A percentile compares a stretch with the other conserved stretches of the same genome.
phyloP scores from a whole-genome alignment of 106 monocot species.

The Dioscorea alata region DNA sequence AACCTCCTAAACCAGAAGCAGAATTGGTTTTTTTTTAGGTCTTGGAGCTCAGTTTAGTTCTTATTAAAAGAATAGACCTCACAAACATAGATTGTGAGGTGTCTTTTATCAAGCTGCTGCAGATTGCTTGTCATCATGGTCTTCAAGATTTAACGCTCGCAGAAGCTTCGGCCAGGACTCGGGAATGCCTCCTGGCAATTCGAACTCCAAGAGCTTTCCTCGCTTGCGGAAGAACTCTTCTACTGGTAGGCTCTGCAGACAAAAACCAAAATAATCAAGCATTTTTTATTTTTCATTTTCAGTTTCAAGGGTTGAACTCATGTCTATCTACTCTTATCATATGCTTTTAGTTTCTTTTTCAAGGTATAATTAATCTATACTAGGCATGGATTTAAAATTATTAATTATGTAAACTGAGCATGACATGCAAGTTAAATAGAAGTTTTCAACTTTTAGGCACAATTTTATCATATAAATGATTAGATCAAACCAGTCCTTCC shows the following conservation, averaged over 20 bases:
- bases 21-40: no score
- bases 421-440: background rate
- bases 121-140: conserved; percentile 41
- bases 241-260: conserved; percentile 48
- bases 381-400: background rate
- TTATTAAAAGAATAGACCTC: no score
- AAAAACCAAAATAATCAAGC: background rate
- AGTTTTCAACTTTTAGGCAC: background rate
- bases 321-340: background rate
- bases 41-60: no score
- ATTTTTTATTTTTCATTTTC: background rate
- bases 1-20: no score
- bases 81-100: no score
- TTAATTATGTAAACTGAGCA: no score
- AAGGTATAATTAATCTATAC: background rate
- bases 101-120: conserved; percentile 29
- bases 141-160: conserved; percentile 41
- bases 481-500: background rate
- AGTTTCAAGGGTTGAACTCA: background rate
- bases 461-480: background rate
- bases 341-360: background rate
- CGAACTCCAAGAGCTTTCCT: conserved; percentile 51
- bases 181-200: conserved; percentile 57
- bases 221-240: conserved; percentile 55
- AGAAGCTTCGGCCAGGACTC: conserved; percentile 67